These are phyloP conservation scores for Trichoderma atrobrunneum DNA, from an alignment of 2,329 filamentous ascomycete genomes.

Conservation along the genomic window DNA sequence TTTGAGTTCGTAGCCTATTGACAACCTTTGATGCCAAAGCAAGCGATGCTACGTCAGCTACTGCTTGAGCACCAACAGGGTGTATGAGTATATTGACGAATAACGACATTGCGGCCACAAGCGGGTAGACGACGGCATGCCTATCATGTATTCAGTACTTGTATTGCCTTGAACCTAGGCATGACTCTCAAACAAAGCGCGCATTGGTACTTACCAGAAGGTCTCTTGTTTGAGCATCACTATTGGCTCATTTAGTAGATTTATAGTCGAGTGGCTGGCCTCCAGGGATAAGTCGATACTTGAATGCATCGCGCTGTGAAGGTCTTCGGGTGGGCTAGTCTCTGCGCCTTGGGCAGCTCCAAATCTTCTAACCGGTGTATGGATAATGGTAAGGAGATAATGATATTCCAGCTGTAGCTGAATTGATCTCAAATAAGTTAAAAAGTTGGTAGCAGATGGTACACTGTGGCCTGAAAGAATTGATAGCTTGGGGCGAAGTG, in stretches of 20 bases:
- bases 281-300: slow-evolving; percentile 5
- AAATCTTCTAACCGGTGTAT: not conserved
- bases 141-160: not conserved
- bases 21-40: not conserved
- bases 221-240: not conserved
- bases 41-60: not conserved
- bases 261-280: not conserved
- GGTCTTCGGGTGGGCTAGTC: not conserved
- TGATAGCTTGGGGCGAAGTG: not conserved
- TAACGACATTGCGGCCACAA: not conserved
- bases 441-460: not conserved
- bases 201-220: not conserved
- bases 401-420: not conserved
- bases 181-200: not conserved
- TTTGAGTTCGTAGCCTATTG: not conserved
- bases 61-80: not conserved
- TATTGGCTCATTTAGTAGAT: not conserved
- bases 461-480: not conserved
- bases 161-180: not conserved
- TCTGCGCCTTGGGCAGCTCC: not conserved
- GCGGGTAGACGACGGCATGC: not conserved
- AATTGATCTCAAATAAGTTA: not conserved
- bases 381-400: not conserved
- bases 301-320: slow-evolving; percentile 7
- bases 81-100: not conserved